Percentiles rank a stretch among this genome's conserved stretches.
Conservation (phyloP, 2,329 filamentous ascomycete genomes). For the Penicillium sclerotiorum region DNA sequence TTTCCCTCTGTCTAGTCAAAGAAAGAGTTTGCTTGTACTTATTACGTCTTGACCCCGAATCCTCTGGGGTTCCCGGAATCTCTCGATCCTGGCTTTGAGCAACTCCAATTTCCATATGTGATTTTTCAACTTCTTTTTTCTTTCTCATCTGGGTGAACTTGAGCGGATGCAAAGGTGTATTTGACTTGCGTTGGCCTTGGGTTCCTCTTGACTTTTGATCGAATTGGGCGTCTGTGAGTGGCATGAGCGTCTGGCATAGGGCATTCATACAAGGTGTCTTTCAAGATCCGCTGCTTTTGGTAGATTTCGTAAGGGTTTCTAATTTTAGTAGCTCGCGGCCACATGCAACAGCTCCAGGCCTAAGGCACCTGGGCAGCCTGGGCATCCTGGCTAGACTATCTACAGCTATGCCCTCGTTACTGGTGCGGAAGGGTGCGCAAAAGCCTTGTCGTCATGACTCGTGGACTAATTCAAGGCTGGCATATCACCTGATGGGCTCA, state of each 20-base stretch:
- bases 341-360: too few species aligned
- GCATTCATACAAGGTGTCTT: constrained; percentile 16
- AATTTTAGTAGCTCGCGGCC: too few species aligned
- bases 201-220: constrained; percentile 1
- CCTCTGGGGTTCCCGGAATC: constrained; percentile 23
- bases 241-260: constrained; percentile 20
- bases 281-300: neutral
- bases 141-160: neutral
- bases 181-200: neutral
- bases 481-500: too few species aligned
- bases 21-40: constrained; percentile 29
- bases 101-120: constrained; percentile 28
- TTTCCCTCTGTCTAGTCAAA: constrained; percentile 20
- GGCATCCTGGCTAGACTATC: too few species aligned
- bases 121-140: constrained; percentile 11
- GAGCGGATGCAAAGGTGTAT: neutral
- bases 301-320: neutral
- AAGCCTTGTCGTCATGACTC: too few species aligned
- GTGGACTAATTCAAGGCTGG: too few species aligned
- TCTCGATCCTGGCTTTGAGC: constrained; percentile 29
- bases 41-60: constrained; percentile 19
- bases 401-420: too few species aligned
- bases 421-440: too few species aligned
- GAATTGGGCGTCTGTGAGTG: constrained; percentile 17
- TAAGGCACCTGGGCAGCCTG: too few species aligned